phyloP scores from a whole-genome alignment of 1,139 yeast species.

The Diutina catenulata region DNA sequence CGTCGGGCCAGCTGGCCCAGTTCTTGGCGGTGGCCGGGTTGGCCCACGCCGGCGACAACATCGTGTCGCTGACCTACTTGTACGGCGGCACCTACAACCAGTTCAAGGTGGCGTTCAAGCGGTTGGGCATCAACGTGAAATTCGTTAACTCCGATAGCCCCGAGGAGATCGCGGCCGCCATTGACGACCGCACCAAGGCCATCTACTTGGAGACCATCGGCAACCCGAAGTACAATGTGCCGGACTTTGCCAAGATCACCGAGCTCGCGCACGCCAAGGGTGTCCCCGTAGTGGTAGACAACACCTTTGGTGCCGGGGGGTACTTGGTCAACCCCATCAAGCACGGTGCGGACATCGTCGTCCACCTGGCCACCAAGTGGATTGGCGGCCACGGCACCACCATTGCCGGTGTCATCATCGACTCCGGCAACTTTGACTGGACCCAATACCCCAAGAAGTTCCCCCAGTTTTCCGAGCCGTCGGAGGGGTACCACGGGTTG shows the following conservation, averaged over 20 bases:
- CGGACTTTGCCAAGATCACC: slow-evolving; percentile 73
- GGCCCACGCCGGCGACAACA: slow-evolving; percentile 83
- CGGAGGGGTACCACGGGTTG: slow-evolving; percentile 89
- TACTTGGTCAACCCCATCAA: slow-evolving; percentile 74
- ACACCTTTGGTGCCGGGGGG: slow-evolving; percentile 98
- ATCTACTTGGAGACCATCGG: slow-evolving; percentile 86
- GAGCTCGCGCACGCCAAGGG: slow-evolving; percentile 81
- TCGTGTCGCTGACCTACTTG: slow-evolving; percentile 75
- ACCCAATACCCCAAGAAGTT: slow-evolving; percentile 69
- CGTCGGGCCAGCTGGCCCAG: slow-evolving; percentile 96
- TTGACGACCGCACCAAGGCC: slow-evolving; percentile 83
- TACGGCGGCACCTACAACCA: slow-evolving; percentile 97
- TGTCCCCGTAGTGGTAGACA: slow-evolving; percentile 86
- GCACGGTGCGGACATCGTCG: slow-evolving; percentile 78
- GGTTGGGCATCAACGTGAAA: slow-evolving; percentile 74
- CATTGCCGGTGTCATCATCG: slow-evolving; percentile 84
- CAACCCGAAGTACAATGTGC: slow-evolving; percentile 87
- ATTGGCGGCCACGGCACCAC: slow-evolving; percentile 97
- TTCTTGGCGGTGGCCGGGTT: slow-evolving; percentile 72
- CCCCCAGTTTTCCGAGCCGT: slow-evolving; percentile 85
- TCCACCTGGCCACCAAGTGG: slow-evolving; percentile 96
- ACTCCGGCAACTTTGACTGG: slow-evolving; percentile 91
- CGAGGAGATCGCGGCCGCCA: slow-evolving; percentile 57
- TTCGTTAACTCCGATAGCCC: slow-evolving; percentile 70
- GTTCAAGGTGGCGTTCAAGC: slow-evolving; percentile 82